Evolutionary conservation across 108 stramenopile genomes (phyloP), one percentile per base, ranked within the genome.

Genomic region (Seminavis robusta): DNA sequence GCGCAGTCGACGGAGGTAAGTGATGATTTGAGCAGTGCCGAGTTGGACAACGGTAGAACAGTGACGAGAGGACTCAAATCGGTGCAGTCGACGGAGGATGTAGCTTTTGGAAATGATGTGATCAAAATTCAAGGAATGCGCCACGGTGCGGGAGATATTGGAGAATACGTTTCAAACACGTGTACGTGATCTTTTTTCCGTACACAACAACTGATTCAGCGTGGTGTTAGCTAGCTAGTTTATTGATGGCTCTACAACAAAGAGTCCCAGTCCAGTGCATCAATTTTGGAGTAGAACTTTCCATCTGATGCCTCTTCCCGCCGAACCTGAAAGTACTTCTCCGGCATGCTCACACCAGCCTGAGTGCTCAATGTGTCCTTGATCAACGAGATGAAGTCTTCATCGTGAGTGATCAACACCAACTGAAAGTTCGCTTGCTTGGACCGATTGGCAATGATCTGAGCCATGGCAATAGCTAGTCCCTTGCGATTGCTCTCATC

Each of bases 351-450:
- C 60, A 95, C 88, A 27, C 90, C 93, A 21, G 82, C 80, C 50
- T 84, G 89, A 3, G 85, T 56, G 3, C 83, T 59, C 26, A 98
- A 63, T 46, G 97, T 94, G 19, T 79, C 80, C 50, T 94, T 91
- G 88, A 98, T 90, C 86, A 91, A 89, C 19, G 62, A 56, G 7
- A 98, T 94, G 72, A 99, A 99, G 25, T 98, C 98, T 74, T 98
- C 96, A 50, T 99, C 99, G 76, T 99, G 99, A 3, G 99, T 99
- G 63, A 99, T 99, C 40, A 93, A 54, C 29, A 99, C 65, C 40
- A 99, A 77, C 77, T 98, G 99, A 61, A 99, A 98, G 77, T 98
- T 97, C 36, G 65, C 67, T 74, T 98, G 98, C 16, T 77, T 65
- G 7, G 83, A 57, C 21, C 97, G 80, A 6, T 75, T 71, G 13